Conservation (phyloP, 345 rosid species). For the Corchorus capsularis region DNA sequence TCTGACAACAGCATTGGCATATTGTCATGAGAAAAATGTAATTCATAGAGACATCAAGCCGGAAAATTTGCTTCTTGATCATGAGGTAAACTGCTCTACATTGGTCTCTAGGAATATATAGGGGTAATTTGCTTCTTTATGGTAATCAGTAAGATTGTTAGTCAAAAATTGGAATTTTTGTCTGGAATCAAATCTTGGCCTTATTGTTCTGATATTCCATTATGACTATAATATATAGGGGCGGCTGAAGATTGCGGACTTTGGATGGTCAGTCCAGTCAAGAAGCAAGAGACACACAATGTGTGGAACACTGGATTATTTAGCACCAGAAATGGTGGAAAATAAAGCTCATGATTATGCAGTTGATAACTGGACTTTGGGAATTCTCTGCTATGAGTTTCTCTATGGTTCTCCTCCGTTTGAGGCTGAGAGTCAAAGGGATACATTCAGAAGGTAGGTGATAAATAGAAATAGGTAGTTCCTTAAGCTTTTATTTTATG, state of each 20-base stretch:
- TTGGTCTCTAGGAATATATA: not conserved
- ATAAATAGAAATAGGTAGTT: not conserved
- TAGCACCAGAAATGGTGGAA: conserved; percentile 98
- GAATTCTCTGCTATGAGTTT: conserved; percentile 91
- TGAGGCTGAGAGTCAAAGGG: conserved; percentile 82
- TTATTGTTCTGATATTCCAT: not conserved
- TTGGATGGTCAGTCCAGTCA: conserved; percentile 99
- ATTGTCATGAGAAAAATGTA: conserved; percentile 89
- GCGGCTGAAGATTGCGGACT: conserved; percentile 87
- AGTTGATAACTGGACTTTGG: conserved; percentile 97
- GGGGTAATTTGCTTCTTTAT: no score
- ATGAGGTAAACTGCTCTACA: conserved; percentile 56
- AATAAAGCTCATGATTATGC: conserved; percentile 85
- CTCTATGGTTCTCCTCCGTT: conserved; percentile 92
- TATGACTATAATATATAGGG: conserved; percentile 47
- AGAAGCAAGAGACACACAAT: conserved; percentile 82
- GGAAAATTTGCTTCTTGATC: conserved; percentile 93
- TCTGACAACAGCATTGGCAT: conserved; percentile 80
- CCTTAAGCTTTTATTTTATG: conserved; percentile 8
- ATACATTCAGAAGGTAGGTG: conserved; percentile 75
- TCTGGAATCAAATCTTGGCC: not conserved
- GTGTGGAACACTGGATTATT: conserved; percentile 97
- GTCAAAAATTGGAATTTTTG: not conserved
- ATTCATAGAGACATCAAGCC: conserved; percentile 99
- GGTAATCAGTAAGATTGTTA: not conserved